These are phyloP conservation scores for Senna siamea DNA, from an alignment of 306 rosid species.

Conservation along the genomic window DNA sequence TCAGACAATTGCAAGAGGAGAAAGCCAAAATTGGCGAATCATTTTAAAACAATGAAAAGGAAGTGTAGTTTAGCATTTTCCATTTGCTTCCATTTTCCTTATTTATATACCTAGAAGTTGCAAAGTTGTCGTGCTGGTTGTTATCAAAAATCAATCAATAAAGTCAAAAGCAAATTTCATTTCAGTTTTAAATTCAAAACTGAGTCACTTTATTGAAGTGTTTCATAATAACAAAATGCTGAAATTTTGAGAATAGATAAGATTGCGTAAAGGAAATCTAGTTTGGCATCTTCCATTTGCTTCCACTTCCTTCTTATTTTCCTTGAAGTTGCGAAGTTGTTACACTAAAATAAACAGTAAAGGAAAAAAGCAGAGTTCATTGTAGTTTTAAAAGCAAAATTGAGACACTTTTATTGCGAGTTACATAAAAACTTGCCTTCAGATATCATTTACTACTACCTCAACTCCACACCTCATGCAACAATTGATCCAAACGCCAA, in stretches of 20 bases:
- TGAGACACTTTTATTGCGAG: constrained; percentile 28
- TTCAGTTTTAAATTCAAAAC: constrained; percentile 32
- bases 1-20: constrained; percentile 13
- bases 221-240: not conserved
- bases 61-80: constrained; percentile 22
- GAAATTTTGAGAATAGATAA: not conserved
- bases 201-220: constrained; percentile 28
- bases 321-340: not conserved
- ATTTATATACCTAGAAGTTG: not conserved
- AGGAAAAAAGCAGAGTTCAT: not conserved
- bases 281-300: not conserved
- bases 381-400: too few species aligned
- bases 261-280: not conserved
- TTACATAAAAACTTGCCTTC: constrained; percentile 29
- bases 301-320: not conserved
- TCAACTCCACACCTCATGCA: constrained; percentile 40
- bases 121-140: constrained; percentile 21
- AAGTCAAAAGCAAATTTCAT: constrained; percentile 25
- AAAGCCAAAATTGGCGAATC: constrained; percentile 29
- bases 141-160: not conserved
- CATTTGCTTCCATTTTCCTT: constrained; percentile 19
- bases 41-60: constrained; percentile 11
- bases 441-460: constrained; percentile 42
- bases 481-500: constrained; percentile 28
- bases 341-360: not conserved